Conservation (phyloP, 257 asterid species). For the Plantago ovata region DNA sequence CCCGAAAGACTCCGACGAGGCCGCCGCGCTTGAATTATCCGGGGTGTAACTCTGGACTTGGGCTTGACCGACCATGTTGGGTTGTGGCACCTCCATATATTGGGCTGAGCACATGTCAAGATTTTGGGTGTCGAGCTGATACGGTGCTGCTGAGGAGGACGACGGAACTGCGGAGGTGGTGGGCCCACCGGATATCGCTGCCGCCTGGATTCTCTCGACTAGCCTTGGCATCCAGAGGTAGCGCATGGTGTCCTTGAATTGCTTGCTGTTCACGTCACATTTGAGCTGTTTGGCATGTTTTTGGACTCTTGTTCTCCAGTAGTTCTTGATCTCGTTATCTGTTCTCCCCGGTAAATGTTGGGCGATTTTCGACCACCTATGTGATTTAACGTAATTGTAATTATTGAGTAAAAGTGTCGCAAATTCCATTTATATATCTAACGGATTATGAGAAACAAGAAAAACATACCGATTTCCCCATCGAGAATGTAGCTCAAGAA, state of each 20-base stretch:
- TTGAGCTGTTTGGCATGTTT: slow-evolving; percentile 83
- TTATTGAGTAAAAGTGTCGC: neutral
- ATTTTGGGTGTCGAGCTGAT: slow-evolving; percentile 4
- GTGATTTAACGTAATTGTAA: neutral
- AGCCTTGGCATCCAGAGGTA: slow-evolving; percentile 84
- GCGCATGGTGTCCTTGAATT: slow-evolving; percentile 37
- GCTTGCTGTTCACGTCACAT: slow-evolving; percentile 18
- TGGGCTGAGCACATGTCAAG: slow-evolving; percentile 2
- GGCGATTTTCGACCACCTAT: slow-evolving; percentile 63
- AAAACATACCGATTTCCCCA: slow-evolving; percentile 18
- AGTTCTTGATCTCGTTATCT: slow-evolving; percentile 51
- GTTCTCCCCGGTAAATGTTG: slow-evolving; percentile 54
- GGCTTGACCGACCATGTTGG: slow-evolving; percentile 3
- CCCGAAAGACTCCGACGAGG: slow-evolving; percentile 40
- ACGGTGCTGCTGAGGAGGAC: neutral
- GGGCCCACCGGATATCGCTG: slow-evolving; percentile 17
- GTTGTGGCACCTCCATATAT: neutral
- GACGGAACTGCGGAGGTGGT: slow-evolving; percentile 15
- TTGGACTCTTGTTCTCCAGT: slow-evolving; percentile 79
- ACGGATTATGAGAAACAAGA: neutral
- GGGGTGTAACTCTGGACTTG: slow-evolving; percentile 25
- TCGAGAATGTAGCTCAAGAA: slow-evolving; percentile 17
- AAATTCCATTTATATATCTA: neutral
- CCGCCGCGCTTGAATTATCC: slow-evolving; percentile 40
- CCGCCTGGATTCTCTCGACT: slow-evolving; percentile 58